These are phyloP conservation scores for Podila epigama DNA, from an alignment of 192 early-diverging fungal genomes.

Conservation along the genomic window DNA sequence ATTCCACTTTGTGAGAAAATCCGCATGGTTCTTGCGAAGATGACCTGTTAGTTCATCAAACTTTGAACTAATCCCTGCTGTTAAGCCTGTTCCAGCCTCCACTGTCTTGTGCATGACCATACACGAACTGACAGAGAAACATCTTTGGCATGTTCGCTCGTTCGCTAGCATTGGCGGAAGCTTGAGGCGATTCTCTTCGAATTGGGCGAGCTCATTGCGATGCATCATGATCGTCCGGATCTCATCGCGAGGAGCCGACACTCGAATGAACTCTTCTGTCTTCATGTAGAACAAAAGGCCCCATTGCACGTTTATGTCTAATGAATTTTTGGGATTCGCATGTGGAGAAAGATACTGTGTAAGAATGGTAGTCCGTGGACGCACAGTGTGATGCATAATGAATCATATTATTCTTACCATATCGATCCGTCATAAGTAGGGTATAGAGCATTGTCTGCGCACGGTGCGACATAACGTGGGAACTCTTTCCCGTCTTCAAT, in stretches of 20 bases:
- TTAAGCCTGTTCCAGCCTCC: conserved; percentile 68
- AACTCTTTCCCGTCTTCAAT: conserved; percentile 79
- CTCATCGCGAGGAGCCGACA: conserved; percentile 70
- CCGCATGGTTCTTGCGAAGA: conserved; percentile 61
- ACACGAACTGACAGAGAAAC: conserved; percentile 71
- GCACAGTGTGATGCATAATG: background rate
- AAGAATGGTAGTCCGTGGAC: conserved; percentile 1
- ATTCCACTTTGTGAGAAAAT: conserved; percentile 85
- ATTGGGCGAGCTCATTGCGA: conserved; percentile 78
- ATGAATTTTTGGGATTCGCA: background rate
- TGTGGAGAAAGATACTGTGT: background rate
- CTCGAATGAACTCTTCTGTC: conserved; percentile 65
- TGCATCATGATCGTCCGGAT: conserved; percentile 73
- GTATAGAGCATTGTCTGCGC: conserved; percentile 90
- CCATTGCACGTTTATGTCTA: conserved; percentile 68
- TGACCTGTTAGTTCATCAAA: conserved; percentile 73
- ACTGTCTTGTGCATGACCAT: conserved; percentile 73
- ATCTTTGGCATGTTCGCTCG: conserved; percentile 69
- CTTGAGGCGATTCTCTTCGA: conserved; percentile 41
- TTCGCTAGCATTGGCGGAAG: conserved; percentile 80
- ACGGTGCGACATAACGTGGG: conserved; percentile 67
- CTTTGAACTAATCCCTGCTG: conserved; percentile 62
- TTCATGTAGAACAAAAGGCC: conserved; percentile 86
- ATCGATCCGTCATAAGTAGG: conserved; percentile 83
- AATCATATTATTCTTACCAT: conserved; percentile 53